Percentiles rank a stretch among this genome's conserved stretches.
phyloP scores from a whole-genome alignment of 768 basidiomycete genomes.

The Kwoniella sp. region DNA sequence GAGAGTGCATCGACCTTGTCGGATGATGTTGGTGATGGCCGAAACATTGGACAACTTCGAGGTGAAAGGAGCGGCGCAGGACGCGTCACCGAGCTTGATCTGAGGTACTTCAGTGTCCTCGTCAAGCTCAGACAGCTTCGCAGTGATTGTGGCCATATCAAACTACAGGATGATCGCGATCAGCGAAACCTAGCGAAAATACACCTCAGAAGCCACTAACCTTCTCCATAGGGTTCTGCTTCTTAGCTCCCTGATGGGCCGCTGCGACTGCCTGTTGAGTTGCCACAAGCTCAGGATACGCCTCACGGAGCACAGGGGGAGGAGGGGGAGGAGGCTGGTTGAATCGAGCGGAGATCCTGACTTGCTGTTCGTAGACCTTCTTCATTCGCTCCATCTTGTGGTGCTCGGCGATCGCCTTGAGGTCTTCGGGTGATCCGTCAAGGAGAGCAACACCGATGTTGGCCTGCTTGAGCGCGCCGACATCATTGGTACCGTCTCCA shows the following conservation, averaged over 20 bases:
- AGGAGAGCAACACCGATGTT: slow-evolving; percentile 91
- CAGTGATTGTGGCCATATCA: slow-evolving; percentile 71
- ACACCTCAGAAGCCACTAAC: slow-evolving; percentile 52
- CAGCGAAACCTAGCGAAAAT: no score
- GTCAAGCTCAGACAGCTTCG: slow-evolving; percentile 85
- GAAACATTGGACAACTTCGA: slow-evolving; percentile 96
- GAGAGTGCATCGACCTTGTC: slow-evolving; percentile 96
- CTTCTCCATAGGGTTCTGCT: slow-evolving; percentile 86
- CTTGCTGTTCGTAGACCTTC: slow-evolving; percentile 94
- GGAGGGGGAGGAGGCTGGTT: slow-evolving; percentile 91
- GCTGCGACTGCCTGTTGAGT: slow-evolving; percentile 77
- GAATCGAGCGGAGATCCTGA: slow-evolving; percentile 83
- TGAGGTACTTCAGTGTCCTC: slow-evolving; percentile 88
- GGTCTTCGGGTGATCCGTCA: slow-evolving; percentile 84
- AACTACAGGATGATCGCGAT: slow-evolving; percentile 57
- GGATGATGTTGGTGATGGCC: slow-evolving; percentile 93
- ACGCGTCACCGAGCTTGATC: slow-evolving; percentile 99
- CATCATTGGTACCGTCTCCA: slow-evolving; percentile 97
- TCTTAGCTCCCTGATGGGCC: slow-evolving; percentile 60
- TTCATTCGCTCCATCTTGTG: slow-evolving; percentile 85
- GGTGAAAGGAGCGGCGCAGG: slow-evolving; percentile 97
- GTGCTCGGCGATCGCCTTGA: slow-evolving; percentile 89
- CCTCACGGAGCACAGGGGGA: slow-evolving; percentile 76
- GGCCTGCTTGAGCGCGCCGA: slow-evolving; percentile 95
- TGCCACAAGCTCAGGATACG: slow-evolving; percentile 84